A percentile compares a stretch with the other conserved stretches of the same genome.
Conservation (phyloP, 1,284 basidiomycete genomes). For the Tylopilus sp. region DNA sequence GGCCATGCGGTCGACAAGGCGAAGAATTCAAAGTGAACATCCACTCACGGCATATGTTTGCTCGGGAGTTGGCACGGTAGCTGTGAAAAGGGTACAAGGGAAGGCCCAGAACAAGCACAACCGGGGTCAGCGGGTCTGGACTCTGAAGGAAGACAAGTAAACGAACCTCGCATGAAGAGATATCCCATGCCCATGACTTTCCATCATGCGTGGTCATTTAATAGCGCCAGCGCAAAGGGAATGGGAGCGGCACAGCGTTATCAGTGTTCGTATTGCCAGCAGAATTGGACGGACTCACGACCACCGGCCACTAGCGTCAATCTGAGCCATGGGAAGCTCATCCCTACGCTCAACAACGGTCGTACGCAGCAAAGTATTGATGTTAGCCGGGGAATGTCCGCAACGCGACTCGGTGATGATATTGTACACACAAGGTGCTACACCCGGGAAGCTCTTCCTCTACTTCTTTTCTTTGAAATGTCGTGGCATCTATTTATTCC, state of each 20-base stretch:
- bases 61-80: slow-evolving; percentile 51
- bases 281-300: slow-evolving; percentile 39
- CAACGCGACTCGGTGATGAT: too few relatives aligned
- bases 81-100: slow-evolving; percentile 34
- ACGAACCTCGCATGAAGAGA: slow-evolving; percentile 60
- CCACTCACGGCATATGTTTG: slow-evolving; percentile 37
- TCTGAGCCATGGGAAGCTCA: slow-evolving; percentile 52
- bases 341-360: slow-evolving; percentile 3
- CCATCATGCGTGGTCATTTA: background rate
- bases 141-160: slow-evolving; percentile 1
- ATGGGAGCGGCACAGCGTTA: background rate
- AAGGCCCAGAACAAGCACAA: background rate
- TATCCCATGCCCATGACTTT: slow-evolving; percentile 63
- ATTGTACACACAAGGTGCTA: slow-evolving; percentile 9
- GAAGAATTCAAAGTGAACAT: background rate
- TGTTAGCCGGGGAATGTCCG: background rate
- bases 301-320: slow-evolving; percentile 44
- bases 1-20: background rate
- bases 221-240: background rate
- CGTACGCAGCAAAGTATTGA: background rate
- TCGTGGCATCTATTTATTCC: too few relatives aligned
- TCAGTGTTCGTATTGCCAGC: slow-evolving; percentile 10
- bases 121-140: slow-evolving; percentile 5
- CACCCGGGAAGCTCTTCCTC: too few relatives aligned
- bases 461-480: too few relatives aligned